Percentiles rank a stretch among this genome's conserved stretches.
phyloP scores from a whole-genome alignment of 129 eudicot species.

The Tagetes erecta region DNA sequence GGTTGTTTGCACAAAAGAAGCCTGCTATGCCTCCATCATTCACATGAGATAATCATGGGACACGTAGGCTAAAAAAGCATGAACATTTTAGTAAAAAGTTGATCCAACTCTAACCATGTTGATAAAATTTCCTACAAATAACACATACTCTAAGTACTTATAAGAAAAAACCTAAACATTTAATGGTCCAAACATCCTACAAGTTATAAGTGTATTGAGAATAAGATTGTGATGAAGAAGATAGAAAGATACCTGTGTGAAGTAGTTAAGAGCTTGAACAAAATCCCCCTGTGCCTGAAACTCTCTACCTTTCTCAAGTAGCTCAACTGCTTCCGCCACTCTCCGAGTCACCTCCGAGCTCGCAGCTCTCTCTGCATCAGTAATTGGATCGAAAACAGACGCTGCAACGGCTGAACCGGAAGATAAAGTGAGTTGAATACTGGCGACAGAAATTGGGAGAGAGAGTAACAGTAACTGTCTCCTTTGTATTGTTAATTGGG shows the following conservation, averaged over 20 bases:
- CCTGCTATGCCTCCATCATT: too few relatives aligned
- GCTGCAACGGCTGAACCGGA: constrained; percentile 28
- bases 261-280: constrained; percentile 49
- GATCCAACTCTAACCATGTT: too few relatives aligned
- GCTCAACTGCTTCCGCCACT: constrained; percentile 50
- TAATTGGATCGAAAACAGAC: constrained; percentile 35
- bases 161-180: too few relatives aligned
- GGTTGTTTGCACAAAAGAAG: too few relatives aligned
- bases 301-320: constrained; percentile 49
- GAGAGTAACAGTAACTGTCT: constrained; percentile 39
- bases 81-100: too few relatives aligned
- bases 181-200: too few relatives aligned
- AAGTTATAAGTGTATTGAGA: too few relatives aligned
- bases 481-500: constrained; percentile 33
- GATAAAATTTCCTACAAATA: too few relatives aligned
- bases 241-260: constrained; percentile 35
- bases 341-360: constrained; percentile 40
- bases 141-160: too few relatives aligned
- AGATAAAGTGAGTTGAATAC: neutral
- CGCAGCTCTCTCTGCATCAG: constrained; percentile 45
- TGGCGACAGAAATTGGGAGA: constrained; percentile 31
- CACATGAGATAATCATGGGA: too few relatives aligned
- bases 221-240: too few relatives aligned
- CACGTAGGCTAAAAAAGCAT: too few relatives aligned
- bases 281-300: constrained; percentile 56